Base-by-base conservation (phyloP, 805 yeast species). In the Ascoidea rubescens region DNA sequence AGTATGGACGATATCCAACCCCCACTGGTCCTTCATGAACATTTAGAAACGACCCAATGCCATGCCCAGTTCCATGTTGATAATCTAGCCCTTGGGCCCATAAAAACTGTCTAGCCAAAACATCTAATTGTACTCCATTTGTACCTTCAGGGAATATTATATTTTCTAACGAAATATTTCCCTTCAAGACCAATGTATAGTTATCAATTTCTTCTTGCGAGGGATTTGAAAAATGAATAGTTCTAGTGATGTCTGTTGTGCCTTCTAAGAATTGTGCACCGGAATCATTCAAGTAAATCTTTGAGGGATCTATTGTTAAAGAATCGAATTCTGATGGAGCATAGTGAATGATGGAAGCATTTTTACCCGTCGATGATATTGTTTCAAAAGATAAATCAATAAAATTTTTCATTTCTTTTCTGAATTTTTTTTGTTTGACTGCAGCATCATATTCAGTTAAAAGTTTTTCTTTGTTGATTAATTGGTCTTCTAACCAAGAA, bases 11-110 rank as follows among this genome's bases (percentile, higher is more conserved):
- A 62, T 65, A 70, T 54, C 84, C 87, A 54, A 93, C 80, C 14
- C 90, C 95, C 52, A 91, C 75, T 1, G 98, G 98, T 0, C 95
- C 93, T 62, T 95, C 96, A 64, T 93, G 99, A 16, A 93, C 98
- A 64, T 84, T 84, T 48, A 95, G 78, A 63, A 75, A 91, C 21
- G 90, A 75, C 1, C 96, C 98, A n/a, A 93, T 85, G 4, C 99
- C 99, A 66, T 93, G 99, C 1, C 98, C 96, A 0, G 98, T 88
- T 7, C 99, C 98, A 66, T 93, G 99, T 56, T 82, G 78, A 64
- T 86, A 93, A 64, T 87, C 93, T 49, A 87, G 70, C 0, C 98
- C 98, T 51, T 79, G 73, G 45, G 78, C 71, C 89, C 95, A 86
- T 54, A 93, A 69, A 51, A 78, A 82, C 65, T 84, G 89, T 57